Base-by-base conservation (phyloP, 1,139 yeast genomes). In the Yamadazyma spencermartinsiae region DNA sequence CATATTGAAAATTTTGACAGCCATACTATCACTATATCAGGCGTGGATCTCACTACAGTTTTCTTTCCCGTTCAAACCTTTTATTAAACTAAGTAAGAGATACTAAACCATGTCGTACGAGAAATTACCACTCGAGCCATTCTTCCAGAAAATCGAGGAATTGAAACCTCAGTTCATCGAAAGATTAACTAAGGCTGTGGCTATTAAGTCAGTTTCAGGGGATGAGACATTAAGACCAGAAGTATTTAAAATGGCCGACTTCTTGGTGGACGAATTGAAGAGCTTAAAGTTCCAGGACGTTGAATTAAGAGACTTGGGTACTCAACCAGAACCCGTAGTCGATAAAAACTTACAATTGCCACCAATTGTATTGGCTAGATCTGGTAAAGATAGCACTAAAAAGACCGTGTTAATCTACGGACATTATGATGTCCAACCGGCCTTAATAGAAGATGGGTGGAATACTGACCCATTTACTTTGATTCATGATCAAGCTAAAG, bases 351-450 rank as follows among this genome's bases (percentile, higher is more conserved):
- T 92, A 50, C 79, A 80, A 53, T 77, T 94, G 51, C 99, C 99
- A 18, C 98, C 98, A 10, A 83, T 92, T 47, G 89, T 94, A 18
- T 76, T 92, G 49, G 95, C 92, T 30, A 80, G 95, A 55, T 84
- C 77, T 54, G 98, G 98, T 36, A 61, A 62, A 31, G 95, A 90
- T 60, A 82, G 95, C 29, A 49, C 61, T 27, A 86, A 86, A 72
- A 90, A 89, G 67, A 92, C 89, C 19, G 85, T 94, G 31, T 76
- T 94, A 51, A 83, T 94, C 36, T 92, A 92, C 60, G 98, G 98
- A 27, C 98, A 92, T 63, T 90, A 90, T 65, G 98, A 92, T 56
- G 99, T 92, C 44, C 99, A 92, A 70, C 99, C 99, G 7, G 99
- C 99, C 13, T 68, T 76, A 36, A 55, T 72, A 46, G 96, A 86